phyloP scores from a whole-genome alignment of 345 rosid species.

The Stellera chamaejasme region DNA sequence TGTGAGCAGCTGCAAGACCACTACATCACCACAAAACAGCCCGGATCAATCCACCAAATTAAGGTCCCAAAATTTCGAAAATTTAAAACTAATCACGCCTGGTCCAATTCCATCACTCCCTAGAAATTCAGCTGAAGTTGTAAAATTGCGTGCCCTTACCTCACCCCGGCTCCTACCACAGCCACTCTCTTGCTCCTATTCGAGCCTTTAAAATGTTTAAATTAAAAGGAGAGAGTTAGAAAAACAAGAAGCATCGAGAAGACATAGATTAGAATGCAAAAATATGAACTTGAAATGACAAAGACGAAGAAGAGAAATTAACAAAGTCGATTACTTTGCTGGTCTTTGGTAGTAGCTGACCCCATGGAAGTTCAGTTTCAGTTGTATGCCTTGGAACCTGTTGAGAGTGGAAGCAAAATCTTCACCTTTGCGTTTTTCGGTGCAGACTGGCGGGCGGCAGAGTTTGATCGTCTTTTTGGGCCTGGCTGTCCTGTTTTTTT shows the following conservation, averaged over 20 bases:
- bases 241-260: not conserved
- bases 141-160: constrained; percentile 26
- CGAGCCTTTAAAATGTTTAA: constrained; percentile 21
- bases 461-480: too few species aligned
- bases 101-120: not conserved
- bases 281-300: not conserved
- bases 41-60: not conserved
- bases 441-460: too few species aligned
- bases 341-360: constrained; percentile 17
- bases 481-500: too few species aligned
- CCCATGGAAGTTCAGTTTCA: constrained; percentile 23
- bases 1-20: constrained; percentile 91
- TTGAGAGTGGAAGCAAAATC: too few species aligned
- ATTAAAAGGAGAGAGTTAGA: not conserved
- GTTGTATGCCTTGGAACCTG: too few species aligned
- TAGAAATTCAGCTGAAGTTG: not conserved
- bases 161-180: constrained; percentile 84
- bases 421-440: too few species aligned
- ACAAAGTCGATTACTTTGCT: constrained; percentile 12
- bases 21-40: constrained; percentile 22
- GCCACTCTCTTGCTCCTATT: constrained; percentile 44
- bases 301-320: not conserved
- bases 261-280: not conserved
- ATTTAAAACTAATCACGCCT: not conserved
- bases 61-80: not conserved